Conservation (phyloP, 352 stramenopile genomes). For the Thalassiosira delicatula region DNA sequence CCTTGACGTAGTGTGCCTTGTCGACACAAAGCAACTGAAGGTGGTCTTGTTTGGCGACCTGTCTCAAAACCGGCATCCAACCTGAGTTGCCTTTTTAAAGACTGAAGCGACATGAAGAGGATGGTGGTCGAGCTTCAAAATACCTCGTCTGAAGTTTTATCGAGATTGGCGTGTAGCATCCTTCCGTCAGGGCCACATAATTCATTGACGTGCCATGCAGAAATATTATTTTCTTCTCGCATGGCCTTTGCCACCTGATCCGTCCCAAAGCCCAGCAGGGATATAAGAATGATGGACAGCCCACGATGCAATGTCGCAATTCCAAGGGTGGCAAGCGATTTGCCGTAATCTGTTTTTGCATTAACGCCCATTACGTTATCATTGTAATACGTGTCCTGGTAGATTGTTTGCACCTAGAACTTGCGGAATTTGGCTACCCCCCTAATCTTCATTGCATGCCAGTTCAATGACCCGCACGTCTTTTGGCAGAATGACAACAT, state of each 20-base stretch:
- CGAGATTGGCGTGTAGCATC: too few relatives aligned
- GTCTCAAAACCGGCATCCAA: background rate
- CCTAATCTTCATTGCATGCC: too few relatives aligned
- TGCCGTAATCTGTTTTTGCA: background rate
- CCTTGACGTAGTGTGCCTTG: background rate
- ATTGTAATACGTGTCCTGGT: background rate
- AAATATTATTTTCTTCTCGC: background rate
- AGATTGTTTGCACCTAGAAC: background rate
- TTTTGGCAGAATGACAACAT: too few relatives aligned
- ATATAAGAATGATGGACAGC: background rate
- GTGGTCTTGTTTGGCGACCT: background rate
- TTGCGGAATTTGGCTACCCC: background rate
- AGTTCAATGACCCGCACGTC: too few relatives aligned
- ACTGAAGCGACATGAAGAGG: background rate
- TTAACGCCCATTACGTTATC: background rate
- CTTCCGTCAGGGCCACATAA: background rate
- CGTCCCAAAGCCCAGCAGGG: background rate
- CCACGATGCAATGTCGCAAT: background rate
- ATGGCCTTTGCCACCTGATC: background rate
- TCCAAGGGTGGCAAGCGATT: background rate
- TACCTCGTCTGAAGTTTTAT: too few relatives aligned
- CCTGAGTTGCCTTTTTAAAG: background rate
- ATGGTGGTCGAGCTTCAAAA: background rate
- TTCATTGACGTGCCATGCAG: conserved; percentile 1
- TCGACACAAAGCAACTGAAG: background rate